Evolutionary conservation across 2,329 filamentous ascomycete species (phyloP).

Genomic region (Phoma sp.): DNA sequence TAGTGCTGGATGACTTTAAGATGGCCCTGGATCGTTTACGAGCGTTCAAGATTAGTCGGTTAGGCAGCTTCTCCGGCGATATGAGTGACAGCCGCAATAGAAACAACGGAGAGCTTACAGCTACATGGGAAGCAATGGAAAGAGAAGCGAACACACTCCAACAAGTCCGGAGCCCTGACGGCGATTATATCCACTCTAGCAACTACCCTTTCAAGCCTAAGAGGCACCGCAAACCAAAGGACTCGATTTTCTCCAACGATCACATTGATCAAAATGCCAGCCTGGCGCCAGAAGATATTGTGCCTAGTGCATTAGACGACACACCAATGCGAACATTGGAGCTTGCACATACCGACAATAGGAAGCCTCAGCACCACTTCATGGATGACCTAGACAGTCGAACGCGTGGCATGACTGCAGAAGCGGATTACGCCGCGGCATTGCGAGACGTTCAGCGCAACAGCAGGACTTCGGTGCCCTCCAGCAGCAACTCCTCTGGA

Average conservation of each 20-base stretch:
- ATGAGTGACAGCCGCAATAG: constrained; percentile 43
- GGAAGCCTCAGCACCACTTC: constrained; percentile 29
- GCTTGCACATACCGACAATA: constrained; percentile 20
- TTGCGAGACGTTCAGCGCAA: constrained; percentile 34
- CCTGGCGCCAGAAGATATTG: constrained; percentile 39
- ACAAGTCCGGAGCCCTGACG: constrained; percentile 39
- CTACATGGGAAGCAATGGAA: constrained; percentile 46
- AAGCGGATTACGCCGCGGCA: constrained; percentile 40
- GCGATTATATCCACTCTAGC: constrained; percentile 39
- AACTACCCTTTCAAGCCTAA: constrained; percentile 38
- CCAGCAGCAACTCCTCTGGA: constrained; percentile 16
- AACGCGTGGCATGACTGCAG: constrained; percentile 24
- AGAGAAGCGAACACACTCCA: constrained; percentile 36
- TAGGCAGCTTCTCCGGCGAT: constrained; percentile 48
- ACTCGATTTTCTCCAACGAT: constrained; percentile 35
- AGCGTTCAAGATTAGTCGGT: constrained; percentile 53
- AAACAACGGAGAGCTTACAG: constrained; percentile 39
- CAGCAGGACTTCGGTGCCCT: constrained; percentile 11
- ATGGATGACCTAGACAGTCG: constrained; percentile 25
- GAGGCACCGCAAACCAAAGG: constrained; percentile 31
- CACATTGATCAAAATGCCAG: constrained; percentile 20
- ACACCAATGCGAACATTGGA: constrained; percentile 24
- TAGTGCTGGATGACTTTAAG: constrained; percentile 74
- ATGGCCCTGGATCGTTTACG: constrained; percentile 60
- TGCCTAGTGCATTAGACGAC: constrained; percentile 38